phyloP scores from a whole-genome alignment of 176 grass and related monocot genomes.

The Oryza punctata region DNA sequence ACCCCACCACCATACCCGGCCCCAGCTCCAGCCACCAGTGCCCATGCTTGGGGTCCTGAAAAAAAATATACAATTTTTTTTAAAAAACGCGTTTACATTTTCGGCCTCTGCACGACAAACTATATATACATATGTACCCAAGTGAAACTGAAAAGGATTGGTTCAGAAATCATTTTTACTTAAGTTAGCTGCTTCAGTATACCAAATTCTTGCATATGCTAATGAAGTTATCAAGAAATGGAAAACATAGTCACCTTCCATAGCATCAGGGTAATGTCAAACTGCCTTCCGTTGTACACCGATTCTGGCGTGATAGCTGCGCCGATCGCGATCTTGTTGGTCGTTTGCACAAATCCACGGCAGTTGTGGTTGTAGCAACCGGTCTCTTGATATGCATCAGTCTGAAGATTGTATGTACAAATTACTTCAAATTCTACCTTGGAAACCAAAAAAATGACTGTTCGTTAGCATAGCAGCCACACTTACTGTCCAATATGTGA shows the following conservation, averaged over 20 bases:
- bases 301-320: constrained; percentile 71
- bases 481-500: constrained; percentile 94
- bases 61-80: neutral
- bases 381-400: constrained; percentile 78
- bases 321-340: constrained; percentile 78
- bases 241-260: constrained; percentile 57
- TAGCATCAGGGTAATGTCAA: constrained; percentile 67
- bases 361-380: constrained; percentile 95
- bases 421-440: neutral
- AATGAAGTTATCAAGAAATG: neutral
- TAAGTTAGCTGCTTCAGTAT: neutral
- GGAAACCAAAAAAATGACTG: neutral
- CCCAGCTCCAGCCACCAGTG: constrained; percentile 89
- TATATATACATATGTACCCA: neutral
- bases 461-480: neutral
- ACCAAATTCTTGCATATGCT: neutral
- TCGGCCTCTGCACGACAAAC: no score
- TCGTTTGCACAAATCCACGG: constrained; percentile 75
- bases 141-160: no score
- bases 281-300: constrained; percentile 67
- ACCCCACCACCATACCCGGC: constrained; percentile 60
- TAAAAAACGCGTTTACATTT: no score
- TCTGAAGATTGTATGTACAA: constrained; percentile 31
- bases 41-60: constrained; percentile 82
- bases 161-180: neutral